A percentile compares a stretch with the other conserved stretches of the same genome.
These are phyloP conservation scores for Leccinellum albellum DNA, from an alignment of 768 basidiomycete genomes.

Conservation along the genomic window DNA sequence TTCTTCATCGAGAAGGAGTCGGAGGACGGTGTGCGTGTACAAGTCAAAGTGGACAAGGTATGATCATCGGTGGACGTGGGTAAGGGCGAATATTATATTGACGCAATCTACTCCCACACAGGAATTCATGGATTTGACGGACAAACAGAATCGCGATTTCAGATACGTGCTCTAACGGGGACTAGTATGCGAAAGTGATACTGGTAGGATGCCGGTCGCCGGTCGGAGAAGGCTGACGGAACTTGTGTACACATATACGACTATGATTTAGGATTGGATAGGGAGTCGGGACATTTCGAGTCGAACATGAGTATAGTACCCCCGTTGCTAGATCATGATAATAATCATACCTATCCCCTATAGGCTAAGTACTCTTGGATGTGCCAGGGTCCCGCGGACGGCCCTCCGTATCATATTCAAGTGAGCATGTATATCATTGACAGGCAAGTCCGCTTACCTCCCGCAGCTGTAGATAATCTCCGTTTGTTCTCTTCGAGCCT, in stretches of 20 bases:
- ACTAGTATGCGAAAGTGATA: neutral
- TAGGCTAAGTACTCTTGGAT: neutral
- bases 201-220: neutral
- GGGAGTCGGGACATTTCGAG: neutral
- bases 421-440: neutral
- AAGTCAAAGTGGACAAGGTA: slow-evolving; percentile 64
- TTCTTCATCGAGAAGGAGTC: slow-evolving; percentile 53
- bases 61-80: neutral
- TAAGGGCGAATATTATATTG: neutral
- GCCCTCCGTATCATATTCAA: neutral
- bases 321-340: neutral
- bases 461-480: neutral
- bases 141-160: slow-evolving; percentile 67
- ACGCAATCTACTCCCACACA: slow-evolving; percentile 20
- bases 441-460: neutral
- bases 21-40: slow-evolving; percentile 50
- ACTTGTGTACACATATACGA: slow-evolving; percentile 2
- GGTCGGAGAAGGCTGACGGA: neutral
- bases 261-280: slow-evolving; percentile 5
- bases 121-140: slow-evolving; percentile 74
- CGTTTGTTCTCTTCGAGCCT: neutral
- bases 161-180: slow-evolving; percentile 62
- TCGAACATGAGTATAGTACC: neutral
- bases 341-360: neutral
- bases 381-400: neutral